Base-by-base conservation (phyloP, 2,329 filamentous ascomycete genomes). In the Fusarium scirpi region DNA sequence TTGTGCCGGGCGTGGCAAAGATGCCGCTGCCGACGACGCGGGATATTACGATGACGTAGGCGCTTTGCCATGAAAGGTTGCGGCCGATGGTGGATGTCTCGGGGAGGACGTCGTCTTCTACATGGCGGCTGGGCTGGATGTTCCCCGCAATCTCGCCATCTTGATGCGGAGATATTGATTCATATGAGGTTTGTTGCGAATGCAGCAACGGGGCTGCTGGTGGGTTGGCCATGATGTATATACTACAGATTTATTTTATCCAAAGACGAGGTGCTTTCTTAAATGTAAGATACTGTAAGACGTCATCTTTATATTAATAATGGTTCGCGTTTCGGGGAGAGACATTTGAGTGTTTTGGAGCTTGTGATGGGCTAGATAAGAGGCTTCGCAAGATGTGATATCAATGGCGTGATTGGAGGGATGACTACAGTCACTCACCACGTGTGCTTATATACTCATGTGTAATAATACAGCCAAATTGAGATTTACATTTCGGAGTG, bases 21-120 rank as follows among this genome's bases (percentile, higher is more conserved):
- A 93, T 92, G 27, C 90, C 91, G 72, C 86, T 90, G 15, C 90
- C 90, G 30, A 92, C 89, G 8, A 92, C 89, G 15, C 90, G 85
- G 3, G 89, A 91, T 27, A 92, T 89, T 10, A 91, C 88, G 22
- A 92, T 82, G 58, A 92, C 89, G 76, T 90, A 91, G 3, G 88
- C 87, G 71, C 86, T 89, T 27, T 83, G 82, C 88, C 89, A 91
- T 60, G 81, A 86, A 52, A 92, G 84, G 18, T 83, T 89, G 22
- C 90, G 84, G 2, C 89, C 89, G 24, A 85, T 79, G 1, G 84
- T 82, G 0, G 87, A 86, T 2, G 87, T 87, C 71, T 90, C 89
- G 4, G 85, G 88, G 1, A 90, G 76, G 8, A 89, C 85, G 65
- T 87, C 85, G 70, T 89, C 85, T 73, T 90, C 87, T 62, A 90